Evolutionary conservation across 2,329 filamentous ascomycete species (phyloP).

Genomic region (Gliomastix tumulicola): DNA sequence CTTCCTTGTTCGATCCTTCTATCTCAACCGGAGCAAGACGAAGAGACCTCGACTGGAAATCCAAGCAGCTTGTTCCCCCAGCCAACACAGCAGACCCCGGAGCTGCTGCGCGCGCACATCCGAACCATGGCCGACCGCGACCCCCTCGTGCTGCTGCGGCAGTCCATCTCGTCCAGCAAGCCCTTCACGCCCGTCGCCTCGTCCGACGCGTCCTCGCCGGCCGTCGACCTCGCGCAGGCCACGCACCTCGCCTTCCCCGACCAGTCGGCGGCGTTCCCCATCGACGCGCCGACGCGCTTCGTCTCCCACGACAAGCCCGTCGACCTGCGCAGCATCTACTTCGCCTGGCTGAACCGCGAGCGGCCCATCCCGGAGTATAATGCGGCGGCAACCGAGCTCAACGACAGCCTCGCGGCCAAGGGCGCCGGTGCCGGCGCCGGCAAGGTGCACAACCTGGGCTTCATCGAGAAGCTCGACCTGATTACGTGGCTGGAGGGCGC

Average conservation of each 20-base stretch:
- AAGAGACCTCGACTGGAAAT: too few species aligned
- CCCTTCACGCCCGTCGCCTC: conserved; percentile 69
- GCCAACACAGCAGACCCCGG: too few species aligned
- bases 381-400: conserved; percentile 70
- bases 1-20: too few species aligned
- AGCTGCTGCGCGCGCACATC: too few species aligned
- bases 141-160: conserved; percentile 75
- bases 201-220: conserved; percentile 49
- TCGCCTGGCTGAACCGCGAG: conserved; percentile 93
- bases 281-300: conserved; percentile 78
- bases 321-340: conserved; percentile 90
- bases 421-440: conserved; percentile 53
- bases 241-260: conserved; percentile 70
- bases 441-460: conserved; percentile 79
- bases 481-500: conserved; percentile 91
- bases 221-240: conserved; percentile 64
- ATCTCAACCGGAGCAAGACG: too few species aligned
- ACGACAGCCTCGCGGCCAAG: conserved; percentile 69
- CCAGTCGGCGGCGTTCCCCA: conserved; percentile 54
- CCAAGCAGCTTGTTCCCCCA: too few species aligned
- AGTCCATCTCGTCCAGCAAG: conserved; percentile 66
- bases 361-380: conserved; percentile 88
- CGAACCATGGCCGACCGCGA: conserved; percentile 53
- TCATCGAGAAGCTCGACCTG: conserved; percentile 85
- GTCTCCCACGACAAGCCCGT: conserved; percentile 68